phyloP scores from a whole-genome alignment of 2,329 filamentous ascomycete genomes.

The Fusarium caatingaense region DNA sequence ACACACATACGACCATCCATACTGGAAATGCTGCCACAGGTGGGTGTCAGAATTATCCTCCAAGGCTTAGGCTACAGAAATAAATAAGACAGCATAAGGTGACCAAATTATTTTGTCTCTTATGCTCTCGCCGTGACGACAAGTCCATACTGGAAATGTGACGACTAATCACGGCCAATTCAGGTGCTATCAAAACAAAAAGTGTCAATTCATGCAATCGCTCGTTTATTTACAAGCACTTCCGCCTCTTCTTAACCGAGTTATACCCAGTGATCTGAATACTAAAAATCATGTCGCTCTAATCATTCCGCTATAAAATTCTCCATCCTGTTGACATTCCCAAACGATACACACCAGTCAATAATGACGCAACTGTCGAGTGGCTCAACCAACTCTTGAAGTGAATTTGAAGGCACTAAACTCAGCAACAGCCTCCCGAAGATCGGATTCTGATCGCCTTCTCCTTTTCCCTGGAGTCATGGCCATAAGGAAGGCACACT shows the following conservation, averaged over 20 bases:
- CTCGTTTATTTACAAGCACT: not conserved
- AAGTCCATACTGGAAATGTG: not conserved
- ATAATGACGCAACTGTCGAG: not conserved
- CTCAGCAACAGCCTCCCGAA: not conserved
- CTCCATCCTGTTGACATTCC: not conserved
- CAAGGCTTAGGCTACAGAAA: too few species aligned
- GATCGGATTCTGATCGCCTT: not conserved
- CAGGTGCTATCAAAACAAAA: not conserved
- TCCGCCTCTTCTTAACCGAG: not conserved
- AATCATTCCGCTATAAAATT: slow-evolving; percentile 18
- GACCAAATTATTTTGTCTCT: too few species aligned
- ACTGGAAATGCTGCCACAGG: not conserved
- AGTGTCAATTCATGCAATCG: slow-evolving; percentile 1
- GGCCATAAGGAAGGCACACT: slow-evolving; percentile 45
- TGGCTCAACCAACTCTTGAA: not conserved
- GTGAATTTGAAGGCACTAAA: not conserved
- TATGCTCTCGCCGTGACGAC: too few species aligned
- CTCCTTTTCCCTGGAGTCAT: slow-evolving; percentile 23
- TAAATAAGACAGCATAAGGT: too few species aligned
- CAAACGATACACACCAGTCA: not conserved
- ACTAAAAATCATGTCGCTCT: slow-evolving; percentile 12
- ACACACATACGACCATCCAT: not conserved
- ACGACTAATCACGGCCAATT: not conserved
- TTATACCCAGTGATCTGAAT: not conserved
- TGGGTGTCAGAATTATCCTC: too few species aligned